A percentile compares a stretch with the other conserved stretches of the same genome.
Conservation (phyloP, 2,329 filamentous ascomycete species). For the Aspergillus nomiae region DNA sequence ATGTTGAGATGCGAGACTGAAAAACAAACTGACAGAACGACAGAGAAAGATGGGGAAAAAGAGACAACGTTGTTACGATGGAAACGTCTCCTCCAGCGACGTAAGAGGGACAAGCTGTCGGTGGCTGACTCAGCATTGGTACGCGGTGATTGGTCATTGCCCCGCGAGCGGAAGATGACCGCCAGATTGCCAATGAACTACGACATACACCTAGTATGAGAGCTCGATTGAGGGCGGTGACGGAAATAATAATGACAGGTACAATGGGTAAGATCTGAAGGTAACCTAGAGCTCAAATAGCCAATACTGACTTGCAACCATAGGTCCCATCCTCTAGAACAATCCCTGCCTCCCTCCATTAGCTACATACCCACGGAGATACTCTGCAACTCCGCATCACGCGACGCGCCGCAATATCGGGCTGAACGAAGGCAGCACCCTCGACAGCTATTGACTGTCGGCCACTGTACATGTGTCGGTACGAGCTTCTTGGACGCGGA, state of each 20-base stretch:
- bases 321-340: not conserved
- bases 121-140: constrained; percentile 14
- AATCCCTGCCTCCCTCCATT: not conserved
- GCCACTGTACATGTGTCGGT: constrained; percentile 46
- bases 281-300: too few relatives aligned
- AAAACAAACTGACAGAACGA: constrained; percentile 13
- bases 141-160: constrained; percentile 18
- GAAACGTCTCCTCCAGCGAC: constrained; percentile 14
- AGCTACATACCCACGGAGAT: not conserved
- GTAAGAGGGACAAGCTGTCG: constrained; percentile 23
- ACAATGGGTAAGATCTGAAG: not conserved
- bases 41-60: constrained; percentile 11
- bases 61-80: constrained; percentile 8
- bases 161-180: constrained; percentile 13
- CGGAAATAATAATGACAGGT: not conserved
- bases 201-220: not conserved
- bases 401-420: constrained; percentile 14
- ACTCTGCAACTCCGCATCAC: constrained; percentile 3
- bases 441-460: constrained; percentile 8
- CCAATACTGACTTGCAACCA: not conserved
- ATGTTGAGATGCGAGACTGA: not conserved
- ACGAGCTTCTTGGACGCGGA: constrained; percentile 47
- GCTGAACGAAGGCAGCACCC: not conserved
- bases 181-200: not conserved
- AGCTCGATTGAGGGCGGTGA: not conserved